Evolutionary conservation across 2,329 filamentous ascomycete genomes (phyloP), one percentile per base, ranked within the genome.

Genomic region (Pseudogymnoascus sp.): DNA sequence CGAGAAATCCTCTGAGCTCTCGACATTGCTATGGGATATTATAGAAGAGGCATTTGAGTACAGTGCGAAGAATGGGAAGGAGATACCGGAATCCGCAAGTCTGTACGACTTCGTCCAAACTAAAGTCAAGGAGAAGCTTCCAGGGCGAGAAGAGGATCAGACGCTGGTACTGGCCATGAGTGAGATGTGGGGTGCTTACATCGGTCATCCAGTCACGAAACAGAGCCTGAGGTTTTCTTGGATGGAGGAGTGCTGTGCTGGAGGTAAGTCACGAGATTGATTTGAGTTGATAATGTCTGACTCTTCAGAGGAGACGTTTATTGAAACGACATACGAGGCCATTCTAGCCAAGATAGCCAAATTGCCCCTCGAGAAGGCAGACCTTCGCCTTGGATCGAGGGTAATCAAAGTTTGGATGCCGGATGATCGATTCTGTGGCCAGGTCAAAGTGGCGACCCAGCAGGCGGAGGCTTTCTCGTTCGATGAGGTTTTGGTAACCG

Each of bases 201-300:
- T 83, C 22, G 81, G 81, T 3, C 78, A 74, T 60, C 72, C 74
- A 2, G 73, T 82, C 3, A 70, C 73, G 37, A 74, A 65, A 22
- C 81, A 84, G 68, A 82, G 79, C 67, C 70, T 84, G 60, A 81
- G 78, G 67, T 83, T 77, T 68, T 81, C 83, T 65, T 83, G 80
- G 78, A 69, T 84, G 2, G 80, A 84, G 66, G 80, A 83, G 67
- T 81, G 79, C 59, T 77, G 84, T 57, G 80, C 82, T 66, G 81
- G 81, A 25, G 71, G 72, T 74, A 61, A 63, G 67, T 67, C 32
- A 32, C 1, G 9, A 3, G 9, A 2, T 32, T n/a, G 4, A 6
- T 25, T n/a, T 6, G 14, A n/a, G 41, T 47, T 25, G 12, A n/a
- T n/a, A 22, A 22, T n/a, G 20, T 3, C 41, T 47, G 20, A 47